A percentile compares a stretch with the other conserved stretches of the same genome.
These are phyloP conservation scores for Cladophialophora chaetospira DNA, from an alignment of 2,329 filamentous ascomycete genomes.

Conservation along the genomic window DNA sequence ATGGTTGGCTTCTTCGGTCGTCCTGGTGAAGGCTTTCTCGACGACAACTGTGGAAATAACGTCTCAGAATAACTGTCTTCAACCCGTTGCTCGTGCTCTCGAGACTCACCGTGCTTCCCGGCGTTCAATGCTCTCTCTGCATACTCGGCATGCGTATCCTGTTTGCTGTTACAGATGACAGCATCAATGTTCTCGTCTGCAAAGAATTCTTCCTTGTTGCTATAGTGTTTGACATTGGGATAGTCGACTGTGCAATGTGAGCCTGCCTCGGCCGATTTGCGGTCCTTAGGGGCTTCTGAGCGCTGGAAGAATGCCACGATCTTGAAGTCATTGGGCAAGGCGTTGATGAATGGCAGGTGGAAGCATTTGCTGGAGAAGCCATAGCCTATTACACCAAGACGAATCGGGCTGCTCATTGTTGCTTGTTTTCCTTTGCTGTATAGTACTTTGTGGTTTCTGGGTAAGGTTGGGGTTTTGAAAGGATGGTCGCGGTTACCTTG, in stretches of 20 bases:
- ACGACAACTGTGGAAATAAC: slow-evolving; percentile 58
- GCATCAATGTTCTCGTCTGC: slow-evolving; percentile 67
- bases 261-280: slow-evolving; percentile 55
- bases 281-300: slow-evolving; percentile 37
- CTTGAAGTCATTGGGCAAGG: slow-evolving; percentile 60
- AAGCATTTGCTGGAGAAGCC: slow-evolving; percentile 73
- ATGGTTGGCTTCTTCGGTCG: slow-evolving; percentile 64
- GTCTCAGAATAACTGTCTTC: background rate
- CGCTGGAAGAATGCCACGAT: slow-evolving; percentile 77
- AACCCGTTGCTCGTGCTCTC: background rate
- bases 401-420: slow-evolving; percentile 40
- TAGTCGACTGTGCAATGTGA: slow-evolving; percentile 69
- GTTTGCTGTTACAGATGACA: slow-evolving; percentile 71
- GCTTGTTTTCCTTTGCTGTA: background rate
- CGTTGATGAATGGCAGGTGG: slow-evolving; percentile 74
- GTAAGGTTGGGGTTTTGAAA: background rate
- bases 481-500: background rate
- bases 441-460: background rate
- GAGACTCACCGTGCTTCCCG: slow-evolving; percentile 63
- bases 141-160: slow-evolving; percentile 70
- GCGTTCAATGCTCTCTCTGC: slow-evolving; percentile 65
- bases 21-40: slow-evolving; percentile 81
- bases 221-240: slow-evolving; percentile 65
- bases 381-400: slow-evolving; percentile 62
- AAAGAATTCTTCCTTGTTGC: slow-evolving; percentile 62